A percentile compares a stretch with the other conserved stretches of the same genome.
phyloP scores from a whole-genome alignment of 2,329 filamentous ascomycete species.

The Nemania diffusa region DNA sequence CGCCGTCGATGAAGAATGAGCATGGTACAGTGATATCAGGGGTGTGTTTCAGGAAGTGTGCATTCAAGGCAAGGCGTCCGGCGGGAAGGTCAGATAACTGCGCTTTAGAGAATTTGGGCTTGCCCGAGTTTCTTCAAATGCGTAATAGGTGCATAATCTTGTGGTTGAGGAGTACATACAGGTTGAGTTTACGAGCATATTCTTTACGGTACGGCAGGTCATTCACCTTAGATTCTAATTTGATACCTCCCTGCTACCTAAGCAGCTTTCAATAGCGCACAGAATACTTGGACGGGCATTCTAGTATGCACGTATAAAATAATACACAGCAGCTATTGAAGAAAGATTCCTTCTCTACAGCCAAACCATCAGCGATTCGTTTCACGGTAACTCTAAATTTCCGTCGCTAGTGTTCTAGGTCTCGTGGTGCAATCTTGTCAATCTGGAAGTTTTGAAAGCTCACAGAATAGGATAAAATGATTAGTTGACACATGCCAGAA shows the following conservation, averaged over 20 bases:
- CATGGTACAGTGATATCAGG: constrained; percentile 20
- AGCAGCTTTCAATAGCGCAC: too few relatives aligned
- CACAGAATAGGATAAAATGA: too few relatives aligned
- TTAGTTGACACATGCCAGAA: not conserved
- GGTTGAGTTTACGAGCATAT: constrained; percentile 26
- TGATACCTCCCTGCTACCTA: constrained; percentile 43
- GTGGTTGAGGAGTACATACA: not conserved
- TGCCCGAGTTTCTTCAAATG: constrained; percentile 13
- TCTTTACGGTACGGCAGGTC: constrained; percentile 3
- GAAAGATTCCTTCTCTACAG: not conserved
- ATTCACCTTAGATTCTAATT: constrained; percentile 38
- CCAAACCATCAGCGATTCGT: not conserved
- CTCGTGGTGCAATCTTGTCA: not conserved
- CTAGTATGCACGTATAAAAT: too few relatives aligned
- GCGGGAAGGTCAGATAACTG: constrained; percentile 19
- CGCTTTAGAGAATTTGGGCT: constrained; percentile 18
- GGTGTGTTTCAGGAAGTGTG: constrained; percentile 30
- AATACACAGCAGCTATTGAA: not conserved
- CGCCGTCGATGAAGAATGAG: constrained; percentile 18
- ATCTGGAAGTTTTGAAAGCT: too few relatives aligned
- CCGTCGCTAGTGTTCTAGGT: not conserved
- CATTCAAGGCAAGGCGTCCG: constrained; percentile 34
- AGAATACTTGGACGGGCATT: not conserved
- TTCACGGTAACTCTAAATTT: too few relatives aligned
- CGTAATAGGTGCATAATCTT: not conserved